Conservation (phyloP, 306 rosid genomes). For the Echinosophora koreensis region DNA sequence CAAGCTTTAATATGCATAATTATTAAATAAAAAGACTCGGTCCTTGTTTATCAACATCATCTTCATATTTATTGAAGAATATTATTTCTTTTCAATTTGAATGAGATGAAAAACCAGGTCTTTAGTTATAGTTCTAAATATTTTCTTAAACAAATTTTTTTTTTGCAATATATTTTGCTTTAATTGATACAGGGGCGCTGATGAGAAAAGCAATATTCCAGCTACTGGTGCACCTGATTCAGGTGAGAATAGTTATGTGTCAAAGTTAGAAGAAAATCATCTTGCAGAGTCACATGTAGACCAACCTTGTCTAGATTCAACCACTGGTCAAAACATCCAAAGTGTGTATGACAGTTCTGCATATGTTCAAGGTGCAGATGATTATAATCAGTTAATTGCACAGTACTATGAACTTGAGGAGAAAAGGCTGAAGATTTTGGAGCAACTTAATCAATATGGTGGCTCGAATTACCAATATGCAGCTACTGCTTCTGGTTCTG, state of each 20-base stretch:
- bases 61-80: neutral
- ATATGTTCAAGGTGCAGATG: slow-evolving; percentile 53
- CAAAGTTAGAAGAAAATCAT: slow-evolving; percentile 55
- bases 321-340: slow-evolving; percentile 42
- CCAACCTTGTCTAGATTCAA: slow-evolving; percentile 50
- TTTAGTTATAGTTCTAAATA: neutral
- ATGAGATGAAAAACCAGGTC: neutral
- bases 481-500: slow-evolving; percentile 50
- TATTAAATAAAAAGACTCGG: neutral
- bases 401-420: slow-evolving; percentile 87
- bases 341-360: slow-evolving; percentile 50
- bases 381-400: slow-evolving; percentile 66
- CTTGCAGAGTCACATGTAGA: slow-evolving; percentile 41
- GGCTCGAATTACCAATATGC: slow-evolving; percentile 64
- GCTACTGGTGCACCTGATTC: slow-evolving; percentile 43
- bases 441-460: slow-evolving; percentile 74
- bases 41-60: neutral
- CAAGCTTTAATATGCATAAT: neutral
- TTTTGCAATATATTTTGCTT: slow-evolving; percentile 33
- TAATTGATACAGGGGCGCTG: slow-evolving; percentile 56
- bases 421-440: slow-evolving; percentile 73
- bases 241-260: slow-evolving; percentile 49
- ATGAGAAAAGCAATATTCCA: slow-evolving; percentile 47
- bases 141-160: slow-evolving; percentile 5
- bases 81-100: too few relatives aligned